phyloP scores from a whole-genome alignment of 352 stramenopile species.

The Pythium vanterpoolii region DNA sequence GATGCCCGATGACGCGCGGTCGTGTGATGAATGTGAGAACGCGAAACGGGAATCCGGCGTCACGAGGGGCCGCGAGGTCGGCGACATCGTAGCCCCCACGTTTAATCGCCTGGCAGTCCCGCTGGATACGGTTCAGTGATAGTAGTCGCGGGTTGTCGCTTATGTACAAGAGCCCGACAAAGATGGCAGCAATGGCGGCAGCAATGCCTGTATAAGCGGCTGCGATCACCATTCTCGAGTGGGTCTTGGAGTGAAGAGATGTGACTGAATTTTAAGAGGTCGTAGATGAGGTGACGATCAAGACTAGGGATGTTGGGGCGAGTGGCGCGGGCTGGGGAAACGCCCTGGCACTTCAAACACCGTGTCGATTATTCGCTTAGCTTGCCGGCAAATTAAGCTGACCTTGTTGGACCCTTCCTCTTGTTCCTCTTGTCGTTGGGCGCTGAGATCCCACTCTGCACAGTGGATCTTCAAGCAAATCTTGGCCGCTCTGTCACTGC shows the following conservation, averaged over 20 bases:
- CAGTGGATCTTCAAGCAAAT: no score
- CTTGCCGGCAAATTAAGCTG: no score
- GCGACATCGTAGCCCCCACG: slow-evolving; percentile 14
- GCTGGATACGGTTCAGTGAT: background rate
- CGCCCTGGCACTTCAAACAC: no score
- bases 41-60: background rate
- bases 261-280: background rate
- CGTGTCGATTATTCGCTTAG: no score
- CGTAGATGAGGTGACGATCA: no score
- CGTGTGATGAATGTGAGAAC: slow-evolving; percentile 10
- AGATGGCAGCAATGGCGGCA: background rate
- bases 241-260: background rate
- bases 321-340: no score
- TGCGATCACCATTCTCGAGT: slow-evolving; percentile 1
- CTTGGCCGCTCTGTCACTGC: no score
- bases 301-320: no score
- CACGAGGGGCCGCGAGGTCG: slow-evolving; percentile 3
- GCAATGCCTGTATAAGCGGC: background rate
- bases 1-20: background rate
- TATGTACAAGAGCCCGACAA: slow-evolving; percentile 4
- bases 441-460: no score
- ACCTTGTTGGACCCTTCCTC: no score
- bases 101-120: background rate
- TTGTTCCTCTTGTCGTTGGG: no score
- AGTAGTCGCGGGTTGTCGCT: slow-evolving; percentile 10